Conservation (phyloP, 768 basidiomycete genomes). For the Trametes maxima region DNA sequence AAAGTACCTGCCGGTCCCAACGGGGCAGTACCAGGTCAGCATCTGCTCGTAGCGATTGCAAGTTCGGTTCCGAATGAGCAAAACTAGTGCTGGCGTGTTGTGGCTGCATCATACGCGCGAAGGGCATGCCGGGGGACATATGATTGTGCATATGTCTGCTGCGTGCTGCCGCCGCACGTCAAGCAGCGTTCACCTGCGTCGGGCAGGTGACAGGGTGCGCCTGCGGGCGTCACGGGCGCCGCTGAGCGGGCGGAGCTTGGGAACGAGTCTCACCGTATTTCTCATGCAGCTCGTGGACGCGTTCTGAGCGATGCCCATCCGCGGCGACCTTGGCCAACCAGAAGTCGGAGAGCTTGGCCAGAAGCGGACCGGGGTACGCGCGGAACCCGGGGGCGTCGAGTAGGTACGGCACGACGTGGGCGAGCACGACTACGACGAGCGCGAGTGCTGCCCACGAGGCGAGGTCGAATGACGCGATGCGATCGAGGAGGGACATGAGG, state of each 20-base stretch:
- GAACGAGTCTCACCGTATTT: constrained; percentile 61
- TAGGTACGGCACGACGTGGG: constrained; percentile 51
- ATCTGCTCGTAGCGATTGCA: neutral
- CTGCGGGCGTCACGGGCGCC: constrained; percentile 17
- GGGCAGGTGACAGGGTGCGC: neutral
- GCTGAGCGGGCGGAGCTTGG: constrained; percentile 11
- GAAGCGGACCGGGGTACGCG: constrained; percentile 43
- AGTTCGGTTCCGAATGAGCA: neutral
- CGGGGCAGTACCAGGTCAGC: neutral
- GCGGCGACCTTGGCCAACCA: constrained; percentile 72
- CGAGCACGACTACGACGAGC: constrained; percentile 25
- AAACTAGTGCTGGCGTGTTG: too few relatives aligned
- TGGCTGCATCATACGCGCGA: too few relatives aligned
- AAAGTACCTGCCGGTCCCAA: constrained; percentile 39
- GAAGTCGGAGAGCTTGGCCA: constrained; percentile 70
- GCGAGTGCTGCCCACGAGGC: constrained; percentile 24
- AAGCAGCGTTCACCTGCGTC: neutral
- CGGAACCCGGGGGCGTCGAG: constrained; percentile 62
- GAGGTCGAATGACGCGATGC: constrained; percentile 18
- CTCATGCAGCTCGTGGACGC: constrained; percentile 71
- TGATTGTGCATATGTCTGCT: too few relatives aligned
- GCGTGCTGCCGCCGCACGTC: too few relatives aligned
- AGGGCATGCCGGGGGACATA: too few relatives aligned
- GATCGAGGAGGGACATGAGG: constrained; percentile 21
- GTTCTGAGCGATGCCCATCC: constrained; percentile 74